Evolutionary conservation across 345 rosid species (phyloP), one percentile per base, ranked within the genome.

Genomic region (Pelargonium nanum): DNA sequence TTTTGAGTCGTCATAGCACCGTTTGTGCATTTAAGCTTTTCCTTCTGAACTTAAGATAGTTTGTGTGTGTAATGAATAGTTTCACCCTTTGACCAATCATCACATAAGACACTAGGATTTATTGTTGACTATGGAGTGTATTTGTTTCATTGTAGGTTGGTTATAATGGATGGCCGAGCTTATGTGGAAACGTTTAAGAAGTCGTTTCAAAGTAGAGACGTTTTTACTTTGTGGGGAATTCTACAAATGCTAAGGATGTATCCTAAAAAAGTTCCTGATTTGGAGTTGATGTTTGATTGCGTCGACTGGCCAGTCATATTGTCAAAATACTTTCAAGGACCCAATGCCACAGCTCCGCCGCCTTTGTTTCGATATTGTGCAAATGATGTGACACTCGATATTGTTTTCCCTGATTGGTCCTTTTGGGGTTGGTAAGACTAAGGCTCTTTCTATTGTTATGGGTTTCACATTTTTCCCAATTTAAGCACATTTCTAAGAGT

Each of bases 351-450:
- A 20, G 58, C 26, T 15, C 83, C 83, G n/a, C 87, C 90, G 0
- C 74, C 80, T 0, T 24, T 82, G 65, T 85, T 85, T 60, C 81
- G 84, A 50, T 85, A 82, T 64, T 78, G 85, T 56, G 80, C 76
- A 17, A 72, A 73, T 16, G 44, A 56, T 45, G 57, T 61, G 54
- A 70, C 79, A 6, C 19, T 71, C 57, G 79, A 71, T 51, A 68
- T 85, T 1, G 79, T 78, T 22, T 85, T 85, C 23, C 90, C 90
- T 23, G 87, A 82, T 51, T 82, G 90, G 90, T 72, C 87, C 66
- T 82, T 82, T 58, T 85, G 90, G 90, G 90, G 87, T 24, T 82
- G 90, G 90, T 85, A 53, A 52, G n/a, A 4, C 1, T 13, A 44
- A 4, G 21, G 34, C 23, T 28, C n/a, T 52, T 19, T 21, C 13